phyloP scores from a whole-genome alignment of 768 basidiomycete genomes.

The Phanerodontia chrysosporium region DNA sequence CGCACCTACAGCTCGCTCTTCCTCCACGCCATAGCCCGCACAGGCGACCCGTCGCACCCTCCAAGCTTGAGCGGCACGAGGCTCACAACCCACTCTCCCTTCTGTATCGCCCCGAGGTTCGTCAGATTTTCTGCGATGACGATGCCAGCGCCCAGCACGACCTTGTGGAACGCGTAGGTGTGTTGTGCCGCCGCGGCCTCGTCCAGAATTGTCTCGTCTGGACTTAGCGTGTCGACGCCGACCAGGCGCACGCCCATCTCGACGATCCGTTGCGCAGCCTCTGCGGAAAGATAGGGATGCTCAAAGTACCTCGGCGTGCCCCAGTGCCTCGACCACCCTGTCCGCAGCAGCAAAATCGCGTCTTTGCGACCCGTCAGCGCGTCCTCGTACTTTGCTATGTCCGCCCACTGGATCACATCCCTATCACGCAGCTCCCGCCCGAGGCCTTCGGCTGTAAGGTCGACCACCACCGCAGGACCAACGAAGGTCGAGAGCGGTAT shows the following conservation, averaged over 20 bases:
- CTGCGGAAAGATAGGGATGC: slow-evolving; percentile 58
- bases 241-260: slow-evolving; percentile 50
- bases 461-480: slow-evolving; percentile 45
- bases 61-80: slow-evolving; percentile 55
- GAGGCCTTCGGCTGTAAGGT: slow-evolving; percentile 30
- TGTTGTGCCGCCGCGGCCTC: slow-evolving; percentile 1
- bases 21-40: slow-evolving; percentile 56
- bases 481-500: slow-evolving; percentile 50
- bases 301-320: slow-evolving; percentile 49
- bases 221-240: slow-evolving; percentile 61
- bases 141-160: slow-evolving; percentile 52
- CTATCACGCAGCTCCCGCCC: slow-evolving; percentile 7
- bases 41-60: slow-evolving; percentile 62
- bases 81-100: slow-evolving; percentile 40
- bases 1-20: not conserved
- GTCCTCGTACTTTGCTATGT: slow-evolving; percentile 26
- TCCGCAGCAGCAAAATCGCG: slow-evolving; percentile 52
- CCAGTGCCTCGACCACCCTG: slow-evolving; percentile 54
- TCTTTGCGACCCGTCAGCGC: slow-evolving; percentile 20
- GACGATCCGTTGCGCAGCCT: slow-evolving; percentile 47
- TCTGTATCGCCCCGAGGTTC: slow-evolving; percentile 42
- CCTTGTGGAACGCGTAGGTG: slow-evolving; percentile 44
- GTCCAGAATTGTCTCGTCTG: slow-evolving; percentile 41
- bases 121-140: slow-evolving; percentile 71
- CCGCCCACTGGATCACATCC: slow-evolving; percentile 14